Percentiles rank a stretch among this genome's conserved stretches.
Conservation (phyloP, 495 filamentous ascomycete species). For the Hypoxylon fuscum region DNA sequence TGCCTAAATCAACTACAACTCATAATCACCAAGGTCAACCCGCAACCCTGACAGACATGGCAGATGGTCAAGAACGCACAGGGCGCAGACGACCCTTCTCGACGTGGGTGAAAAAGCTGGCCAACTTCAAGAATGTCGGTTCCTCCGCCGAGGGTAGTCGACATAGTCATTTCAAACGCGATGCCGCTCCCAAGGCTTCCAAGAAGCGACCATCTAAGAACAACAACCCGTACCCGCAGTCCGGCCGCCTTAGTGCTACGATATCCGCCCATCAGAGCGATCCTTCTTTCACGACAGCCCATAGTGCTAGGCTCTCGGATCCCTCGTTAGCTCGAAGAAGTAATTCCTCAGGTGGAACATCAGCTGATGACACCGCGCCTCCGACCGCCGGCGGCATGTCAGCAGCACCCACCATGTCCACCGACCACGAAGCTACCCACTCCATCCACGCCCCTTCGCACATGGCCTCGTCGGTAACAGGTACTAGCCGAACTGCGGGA, state of each 20-base stretch:
- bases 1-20: constrained; percentile 24
- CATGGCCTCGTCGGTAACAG: constrained; percentile 65
- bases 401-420: constrained; percentile 80
- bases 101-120: constrained; percentile 92
- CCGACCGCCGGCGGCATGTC: constrained; percentile 71
- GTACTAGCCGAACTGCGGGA: constrained; percentile 72
- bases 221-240: constrained; percentile 87
- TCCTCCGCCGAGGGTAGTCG: constrained; percentile 49
- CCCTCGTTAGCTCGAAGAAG: constrained; percentile 55
- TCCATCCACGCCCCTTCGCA: constrained; percentile 83
- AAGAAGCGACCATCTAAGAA: constrained; percentile 67
- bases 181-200: constrained; percentile 51
- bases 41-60: constrained; percentile 35
- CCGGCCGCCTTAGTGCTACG: constrained; percentile 51
- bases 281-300: constrained; percentile 65
- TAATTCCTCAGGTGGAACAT: constrained; percentile 64
- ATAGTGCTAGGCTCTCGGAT: constrained; percentile 45
- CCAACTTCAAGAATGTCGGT: constrained; percentile 76
- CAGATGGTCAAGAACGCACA: constrained; percentile 55
- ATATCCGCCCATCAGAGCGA: constrained; percentile 62
- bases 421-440: constrained; percentile 76
- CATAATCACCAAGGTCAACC: constrained; percentile 25
- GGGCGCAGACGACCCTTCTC: constrained; percentile 85
- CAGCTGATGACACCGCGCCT: constrained; percentile 65
- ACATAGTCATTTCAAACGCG: constrained; percentile 48